Evolutionary conservation across 495 filamentous ascomycete species (phyloP).

Genomic region (Pyrenula aspistea): DNA sequence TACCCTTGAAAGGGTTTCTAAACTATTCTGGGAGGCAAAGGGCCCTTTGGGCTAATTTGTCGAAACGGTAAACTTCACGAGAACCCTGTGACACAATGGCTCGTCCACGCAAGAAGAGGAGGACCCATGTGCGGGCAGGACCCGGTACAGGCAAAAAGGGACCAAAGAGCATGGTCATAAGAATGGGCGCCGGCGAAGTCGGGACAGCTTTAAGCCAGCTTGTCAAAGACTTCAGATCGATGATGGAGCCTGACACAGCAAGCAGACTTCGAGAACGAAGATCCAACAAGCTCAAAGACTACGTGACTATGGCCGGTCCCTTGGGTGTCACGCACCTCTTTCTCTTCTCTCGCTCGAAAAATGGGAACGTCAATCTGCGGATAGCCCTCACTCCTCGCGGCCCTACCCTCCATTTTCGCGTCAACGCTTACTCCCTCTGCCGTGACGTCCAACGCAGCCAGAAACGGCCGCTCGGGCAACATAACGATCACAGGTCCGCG

Average conservation of each 20-base stretch:
- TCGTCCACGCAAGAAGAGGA: constrained; percentile 72
- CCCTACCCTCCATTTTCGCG: constrained; percentile 84
- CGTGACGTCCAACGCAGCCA: constrained; percentile 75
- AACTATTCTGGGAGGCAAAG: no score
- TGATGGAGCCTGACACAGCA: constrained; percentile 95
- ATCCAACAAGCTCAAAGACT: constrained; percentile 83
- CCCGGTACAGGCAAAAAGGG: constrained; percentile 39
- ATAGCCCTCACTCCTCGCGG: constrained; percentile 82
- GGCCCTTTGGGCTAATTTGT: no score
- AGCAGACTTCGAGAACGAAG: constrained; percentile 76
- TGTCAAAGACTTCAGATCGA: constrained; percentile 76
- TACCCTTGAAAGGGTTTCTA: no score
- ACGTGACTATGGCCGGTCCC: constrained; percentile 89
- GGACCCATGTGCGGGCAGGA: constrained; percentile 69
- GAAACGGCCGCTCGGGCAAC: constrained; percentile 68
- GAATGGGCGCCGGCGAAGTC: constrained; percentile 87
- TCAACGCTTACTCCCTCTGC: constrained; percentile 92
- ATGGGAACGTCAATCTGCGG: constrained; percentile 86
- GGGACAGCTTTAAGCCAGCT: constrained; percentile 85
- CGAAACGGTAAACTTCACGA: no score
- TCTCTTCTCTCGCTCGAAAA: constrained; percentile 80
- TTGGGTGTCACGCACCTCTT: constrained; percentile 89
- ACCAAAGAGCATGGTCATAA: constrained; percentile 97
- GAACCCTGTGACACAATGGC: constrained; percentile 50
- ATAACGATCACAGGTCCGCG: constrained; percentile 70